These are phyloP conservation scores for Cladosporium austrohemisphaericum DNA, from an alignment of 2,329 filamentous ascomycete genomes.

Conservation along the genomic window DNA sequence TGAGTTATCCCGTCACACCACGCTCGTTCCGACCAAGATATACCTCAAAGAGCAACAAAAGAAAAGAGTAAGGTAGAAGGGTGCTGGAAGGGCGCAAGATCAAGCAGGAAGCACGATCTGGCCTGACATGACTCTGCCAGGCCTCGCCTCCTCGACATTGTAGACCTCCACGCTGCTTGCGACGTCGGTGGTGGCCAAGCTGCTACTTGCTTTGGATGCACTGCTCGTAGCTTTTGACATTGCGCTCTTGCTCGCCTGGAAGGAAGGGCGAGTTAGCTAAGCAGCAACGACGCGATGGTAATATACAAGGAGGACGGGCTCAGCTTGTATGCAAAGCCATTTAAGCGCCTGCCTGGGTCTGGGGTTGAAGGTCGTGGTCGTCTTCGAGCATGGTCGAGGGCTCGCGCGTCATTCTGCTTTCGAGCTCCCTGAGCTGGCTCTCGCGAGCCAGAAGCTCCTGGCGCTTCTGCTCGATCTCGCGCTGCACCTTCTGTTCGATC, in stretches of 20 bases:
- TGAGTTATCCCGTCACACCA: slow-evolving; percentile 3
- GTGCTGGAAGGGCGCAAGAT: not conserved
- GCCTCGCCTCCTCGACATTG: slow-evolving; percentile 10
- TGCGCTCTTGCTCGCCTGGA: slow-evolving; percentile 13
- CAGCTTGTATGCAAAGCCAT: slow-evolving; percentile 14
- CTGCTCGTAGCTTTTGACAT: slow-evolving; percentile 13
- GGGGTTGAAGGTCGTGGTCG: too few species aligned
- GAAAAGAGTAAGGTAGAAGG: slow-evolving; percentile 8
- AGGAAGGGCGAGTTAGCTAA: slow-evolving; percentile 12
- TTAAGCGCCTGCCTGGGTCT: slow-evolving; percentile 22
- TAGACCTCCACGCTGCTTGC: slow-evolving; percentile 14
- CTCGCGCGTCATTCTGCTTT: slow-evolving; percentile 71
- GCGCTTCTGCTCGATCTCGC: slow-evolving; percentile 99
- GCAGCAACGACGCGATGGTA: slow-evolving; percentile 8
- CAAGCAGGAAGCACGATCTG: slow-evolving; percentile 8
- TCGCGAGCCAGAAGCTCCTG: slow-evolving; percentile 96
- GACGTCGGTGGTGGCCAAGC: slow-evolving; percentile 7
- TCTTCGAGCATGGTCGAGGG: slow-evolving; percentile 18
- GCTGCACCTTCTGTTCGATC: slow-evolving; percentile 99
- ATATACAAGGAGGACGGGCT: slow-evolving; percentile 13
- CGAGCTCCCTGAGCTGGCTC: slow-evolving; percentile 97
- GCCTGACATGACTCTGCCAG: slow-evolving; percentile 12
- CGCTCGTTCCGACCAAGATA: slow-evolving; percentile 8
- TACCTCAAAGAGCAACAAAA: slow-evolving; percentile 12
- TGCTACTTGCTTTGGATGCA: slow-evolving; percentile 9